A percentile compares a stretch with the other conserved stretches of the same genome.
Conservation (phyloP, 306 rosid genomes). For the Pachyrhizus erosus region DNA sequence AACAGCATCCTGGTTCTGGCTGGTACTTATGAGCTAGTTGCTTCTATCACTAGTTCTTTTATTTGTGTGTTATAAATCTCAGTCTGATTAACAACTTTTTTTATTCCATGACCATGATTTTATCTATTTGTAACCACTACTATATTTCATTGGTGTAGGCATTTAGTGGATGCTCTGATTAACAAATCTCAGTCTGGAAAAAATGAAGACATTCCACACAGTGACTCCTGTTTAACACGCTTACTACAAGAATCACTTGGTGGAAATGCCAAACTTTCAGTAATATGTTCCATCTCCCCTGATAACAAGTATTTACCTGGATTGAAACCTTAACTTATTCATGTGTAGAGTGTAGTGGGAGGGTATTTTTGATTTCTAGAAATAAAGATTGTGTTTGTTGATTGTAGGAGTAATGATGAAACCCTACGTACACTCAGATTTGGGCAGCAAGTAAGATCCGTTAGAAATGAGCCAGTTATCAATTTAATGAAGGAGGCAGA, state of each 20-base stretch:
- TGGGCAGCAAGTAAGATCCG: slow-evolving; percentile 71
- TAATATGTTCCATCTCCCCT: slow-evolving; percentile 74
- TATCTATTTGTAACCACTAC: slow-evolving; percentile 35
- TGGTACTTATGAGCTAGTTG: slow-evolving; percentile 15
- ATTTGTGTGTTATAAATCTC: too few species aligned
- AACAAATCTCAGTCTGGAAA: slow-evolving; percentile 51
- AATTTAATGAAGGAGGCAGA: slow-evolving; percentile 81
- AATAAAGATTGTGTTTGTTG: slow-evolving; percentile 42
- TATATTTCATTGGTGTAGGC: slow-evolving; percentile 61
- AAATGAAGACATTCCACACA: slow-evolving; percentile 51
- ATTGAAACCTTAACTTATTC: slow-evolving; percentile 12
- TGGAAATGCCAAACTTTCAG: slow-evolving; percentile 82
- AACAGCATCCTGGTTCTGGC: background rate
- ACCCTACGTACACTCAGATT: slow-evolving; percentile 76
- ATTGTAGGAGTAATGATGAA: slow-evolving; percentile 68
- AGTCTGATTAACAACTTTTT: too few species aligned
- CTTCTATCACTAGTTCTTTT: slow-evolving; percentile 17
- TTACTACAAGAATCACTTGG: slow-evolving; percentile 76
- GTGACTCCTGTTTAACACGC: slow-evolving; percentile 69
- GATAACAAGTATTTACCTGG: slow-evolving; percentile 66
- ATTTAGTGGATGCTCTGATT: slow-evolving; percentile 66
- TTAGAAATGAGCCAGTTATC: slow-evolving; percentile 79
- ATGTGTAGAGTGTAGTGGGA: slow-evolving; percentile 3
- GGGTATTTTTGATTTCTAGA: slow-evolving; percentile 1
- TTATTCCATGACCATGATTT: slow-evolving; percentile 11